phyloP scores from a whole-genome alignment of 345 rosid genomes.

The Linum trigynum region DNA sequence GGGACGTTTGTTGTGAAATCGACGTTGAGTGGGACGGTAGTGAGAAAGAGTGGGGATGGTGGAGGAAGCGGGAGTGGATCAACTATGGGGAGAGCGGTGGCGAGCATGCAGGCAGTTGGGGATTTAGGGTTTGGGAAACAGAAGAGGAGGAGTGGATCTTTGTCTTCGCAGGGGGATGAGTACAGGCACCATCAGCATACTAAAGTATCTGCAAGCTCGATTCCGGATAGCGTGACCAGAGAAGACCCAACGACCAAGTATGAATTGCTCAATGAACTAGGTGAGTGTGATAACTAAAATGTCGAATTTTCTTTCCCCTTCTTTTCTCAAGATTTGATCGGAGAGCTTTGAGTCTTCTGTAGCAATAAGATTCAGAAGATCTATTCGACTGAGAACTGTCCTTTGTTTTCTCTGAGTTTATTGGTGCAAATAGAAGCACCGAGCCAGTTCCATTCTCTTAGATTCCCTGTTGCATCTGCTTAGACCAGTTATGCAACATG shows the following conservation, averaged over 20 bases:
- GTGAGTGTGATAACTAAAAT: slow-evolving; percentile 25
- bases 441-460: not conserved
- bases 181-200: slow-evolving; percentile 32
- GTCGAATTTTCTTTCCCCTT: no score
- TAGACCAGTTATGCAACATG: not conserved
- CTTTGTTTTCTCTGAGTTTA: not conserved
- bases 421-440: not conserved
- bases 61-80: slow-evolving; percentile 46
- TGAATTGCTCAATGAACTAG: slow-evolving; percentile 89
- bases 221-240: slow-evolving; percentile 72
- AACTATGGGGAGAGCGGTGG: slow-evolving; percentile 53
- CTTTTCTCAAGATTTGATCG: no score
- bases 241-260: slow-evolving; percentile 95
- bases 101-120: slow-evolving; percentile 42
- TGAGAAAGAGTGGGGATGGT: slow-evolving; percentile 30
- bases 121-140: slow-evolving; percentile 51
- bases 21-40: slow-evolving; percentile 36
- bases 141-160: slow-evolving; percentile 32
- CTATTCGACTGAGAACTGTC: not conserved
- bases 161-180: slow-evolving; percentile 40
- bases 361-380: not conserved
- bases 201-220: slow-evolving; percentile 70
- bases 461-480: not conserved
- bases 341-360: no score
- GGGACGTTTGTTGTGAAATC: slow-evolving; percentile 84